Percentiles rank a stretch among this genome's conserved stretches.
These are phyloP conservation scores for Penicillium hordei DNA, from an alignment of 2,329 filamentous ascomycete species.

Conservation along the genomic window DNA sequence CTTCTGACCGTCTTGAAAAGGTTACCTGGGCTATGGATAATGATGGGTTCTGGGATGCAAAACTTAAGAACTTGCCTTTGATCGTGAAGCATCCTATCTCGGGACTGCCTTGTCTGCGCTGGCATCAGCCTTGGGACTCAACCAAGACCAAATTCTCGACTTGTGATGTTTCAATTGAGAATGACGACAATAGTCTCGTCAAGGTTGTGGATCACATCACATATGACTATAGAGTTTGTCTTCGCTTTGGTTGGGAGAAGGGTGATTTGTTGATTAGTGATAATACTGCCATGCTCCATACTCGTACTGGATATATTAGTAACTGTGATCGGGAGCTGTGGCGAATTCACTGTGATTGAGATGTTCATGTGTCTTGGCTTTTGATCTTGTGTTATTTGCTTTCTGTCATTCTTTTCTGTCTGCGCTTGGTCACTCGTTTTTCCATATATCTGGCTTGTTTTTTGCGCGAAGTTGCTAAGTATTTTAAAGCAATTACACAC, in stretches of 20 bases:
- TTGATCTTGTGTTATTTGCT: neutral
- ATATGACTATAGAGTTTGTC: slow-evolving; percentile 53
- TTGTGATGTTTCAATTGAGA: slow-evolving; percentile 48
- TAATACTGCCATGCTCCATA: slow-evolving; percentile 41
- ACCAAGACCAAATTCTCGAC: slow-evolving; percentile 54
- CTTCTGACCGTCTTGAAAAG: slow-evolving; percentile 17
- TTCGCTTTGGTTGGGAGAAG: slow-evolving; percentile 56
- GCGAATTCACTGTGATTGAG: slow-evolving; percentile 30
- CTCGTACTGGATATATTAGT: slow-evolving; percentile 27
- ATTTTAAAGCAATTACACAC: neutral
- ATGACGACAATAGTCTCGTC: slow-evolving; percentile 38
- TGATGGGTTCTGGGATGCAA: slow-evolving; percentile 48
- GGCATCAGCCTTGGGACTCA: slow-evolving; percentile 56
- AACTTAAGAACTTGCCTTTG: slow-evolving; percentile 48
- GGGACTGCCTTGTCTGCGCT: slow-evolving; percentile 52
- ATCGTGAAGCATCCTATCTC: slow-evolving; percentile 50
- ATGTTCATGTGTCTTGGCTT: neutral
- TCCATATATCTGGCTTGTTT: neutral
- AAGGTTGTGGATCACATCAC: slow-evolving; percentile 45
- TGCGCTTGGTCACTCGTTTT: neutral
- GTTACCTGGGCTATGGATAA: slow-evolving; percentile 52
- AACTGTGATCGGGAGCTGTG: slow-evolving; percentile 29
- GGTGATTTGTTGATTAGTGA: slow-evolving; percentile 57
- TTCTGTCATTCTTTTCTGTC: neutral
- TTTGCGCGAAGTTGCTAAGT: neutral